A percentile compares a stretch with the other conserved stretches of the same genome.
Evolutionary conservation across 352 stramenopile species (phyloP).

Genomic region (Phytophthora hibernalis): DNA sequence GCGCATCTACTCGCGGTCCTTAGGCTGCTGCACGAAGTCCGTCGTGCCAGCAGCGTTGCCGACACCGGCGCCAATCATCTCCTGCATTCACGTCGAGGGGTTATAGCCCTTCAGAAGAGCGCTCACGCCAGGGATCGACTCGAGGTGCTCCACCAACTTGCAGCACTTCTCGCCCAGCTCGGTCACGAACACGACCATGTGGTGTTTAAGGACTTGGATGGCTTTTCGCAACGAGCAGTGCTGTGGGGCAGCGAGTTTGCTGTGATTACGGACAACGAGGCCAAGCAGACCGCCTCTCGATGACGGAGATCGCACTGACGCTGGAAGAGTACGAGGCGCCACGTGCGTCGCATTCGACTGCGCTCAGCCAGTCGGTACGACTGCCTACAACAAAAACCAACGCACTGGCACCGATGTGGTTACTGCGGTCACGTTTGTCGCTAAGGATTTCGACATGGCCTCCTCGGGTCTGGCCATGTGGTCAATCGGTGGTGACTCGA

Average conservation of each 20-base stretch:
- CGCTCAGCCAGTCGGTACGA: conserved; percentile 16
- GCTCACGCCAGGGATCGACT: conserved; percentile 11
- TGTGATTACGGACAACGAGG: conserved; percentile 18
- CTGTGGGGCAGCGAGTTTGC: conserved; percentile 65
- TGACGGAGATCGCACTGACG: conserved; percentile 39
- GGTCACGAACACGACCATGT: conserved; percentile 14
- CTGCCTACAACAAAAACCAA: conserved; percentile 17
- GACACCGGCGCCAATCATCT: conserved; percentile 21
- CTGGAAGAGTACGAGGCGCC: conserved; percentile 26
- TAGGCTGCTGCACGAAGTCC: conserved; percentile 24
- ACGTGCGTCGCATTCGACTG: conserved; percentile 28
- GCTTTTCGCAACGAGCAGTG: conserved; percentile 55
- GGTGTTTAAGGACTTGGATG: conserved; percentile 32
- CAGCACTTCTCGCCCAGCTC: conserved; percentile 10
- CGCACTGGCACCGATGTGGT: conserved; percentile 37
- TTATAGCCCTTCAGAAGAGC: conserved; percentile 32
- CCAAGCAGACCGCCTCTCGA: conserved; percentile 39
- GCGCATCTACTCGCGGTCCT: conserved; percentile 29
- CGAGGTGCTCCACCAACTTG: conserved; percentile 5
- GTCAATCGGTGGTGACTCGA: conserved; percentile 27
- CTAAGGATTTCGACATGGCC: conserved; percentile 20
- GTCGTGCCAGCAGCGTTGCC: conserved; percentile 1
- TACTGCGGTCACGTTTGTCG: conserved; percentile 31
- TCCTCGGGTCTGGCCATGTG: conserved; percentile 34
- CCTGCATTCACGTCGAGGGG: conserved; percentile 36